Evolutionary conservation across 2,329 filamentous ascomycete genomes (phyloP), one percentile per base, ranked within the genome.

Genomic region (Pseudocercospora pini-densiflorae): DNA sequence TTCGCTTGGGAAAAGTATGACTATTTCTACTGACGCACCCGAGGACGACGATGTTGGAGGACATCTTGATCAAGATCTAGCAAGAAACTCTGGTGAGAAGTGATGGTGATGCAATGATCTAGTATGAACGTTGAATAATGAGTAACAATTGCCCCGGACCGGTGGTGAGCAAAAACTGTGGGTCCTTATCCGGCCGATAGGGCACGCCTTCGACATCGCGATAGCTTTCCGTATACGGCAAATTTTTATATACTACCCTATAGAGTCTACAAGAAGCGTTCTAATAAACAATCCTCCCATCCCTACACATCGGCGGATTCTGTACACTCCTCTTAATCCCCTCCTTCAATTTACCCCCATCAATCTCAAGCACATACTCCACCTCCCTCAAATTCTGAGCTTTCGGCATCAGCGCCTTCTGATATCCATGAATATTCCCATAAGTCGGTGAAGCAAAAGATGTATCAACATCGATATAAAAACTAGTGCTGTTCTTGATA

Each of bases 391-490:
- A 64, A 9, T 74, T 73, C 61, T 74, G 75, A 16, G 70, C 73
- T 24, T 31, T 63, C 7, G 81, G 81, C 66, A 74, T 77, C 8
- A 82, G 71, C 3, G 77, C 77, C 36, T 78, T 72, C 69, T 81
- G 78, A 68, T 83, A 83, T 14, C 79, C 78, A 64, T 81, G 80
- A 45, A 83, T 79, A 62, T 81, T 81, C 1, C 80, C 80, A 64
- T 82, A 82, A 58, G 67, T 78, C 1, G 79, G 78, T 24, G 77
- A 80, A 12, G 75, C 77, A 67, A 79, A 82, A 3, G 77, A 76
- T 1, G 75, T 79, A 63, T 82, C 80, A 2, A 83, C 80, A 70
- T 83, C 80, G 27, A 82, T 49, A 61, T 79, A 82, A n/a, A 82
- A 80, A 62, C 62, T 64, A 1, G 77, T 81, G 27, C 73, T 72